Base-by-base conservation (phyloP, 805 yeast genomes). In the Metschnikowia bowlesiae region DNA sequence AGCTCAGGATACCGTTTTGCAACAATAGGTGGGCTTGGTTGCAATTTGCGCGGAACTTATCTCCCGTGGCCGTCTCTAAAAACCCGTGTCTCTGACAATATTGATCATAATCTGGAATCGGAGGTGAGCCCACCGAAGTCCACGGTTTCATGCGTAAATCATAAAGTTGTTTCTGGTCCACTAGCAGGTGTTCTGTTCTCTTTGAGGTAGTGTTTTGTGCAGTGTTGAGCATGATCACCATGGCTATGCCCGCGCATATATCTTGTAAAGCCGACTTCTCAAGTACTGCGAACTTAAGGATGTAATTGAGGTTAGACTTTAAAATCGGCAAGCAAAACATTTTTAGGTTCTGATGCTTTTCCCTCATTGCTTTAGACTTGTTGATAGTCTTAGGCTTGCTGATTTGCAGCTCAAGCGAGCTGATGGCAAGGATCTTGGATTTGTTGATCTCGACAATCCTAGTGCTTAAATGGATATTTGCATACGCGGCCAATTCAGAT, bases 41-140 rank as follows among this genome's bases (percentile, higher is more conserved):
- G 30, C 45, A 41, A 6, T 35, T 14, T 4, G 46, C 16, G n/a
- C 11, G 39, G 9, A 31, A 14, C 34, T 44, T 28, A 6, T 36
- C 46, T 28, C n/a, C 33, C 33, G 14, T 13, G 11, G 16, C 30
- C 9, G 14, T 34, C 29, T 44, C 40, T 8, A 44, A 3, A 14
- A 7, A n/a, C 6, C 30, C 45, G 13, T 43, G 29, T 13, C n/a
- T 29, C 18, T 14, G 36, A 6, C 28, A 31, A 39, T 68, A 75
- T 32, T 75, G 75, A 11, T 60, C 66, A 56, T 67, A 83, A 0
- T 72, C 62, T 2, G 92, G 90, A 39, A 81, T 59, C 30, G 74
- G 76, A 1, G 97, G 97, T 9, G 82, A 82, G 0, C 95, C 96
- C 18, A 90, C 85, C 0, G 89, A 79, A 22, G 85, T 79, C 70